Percentiles rank a stretch among this genome's conserved stretches.
phyloP scores from a whole-genome alignment of 805 yeast genomes.

The Pichia cabralensis region DNA sequence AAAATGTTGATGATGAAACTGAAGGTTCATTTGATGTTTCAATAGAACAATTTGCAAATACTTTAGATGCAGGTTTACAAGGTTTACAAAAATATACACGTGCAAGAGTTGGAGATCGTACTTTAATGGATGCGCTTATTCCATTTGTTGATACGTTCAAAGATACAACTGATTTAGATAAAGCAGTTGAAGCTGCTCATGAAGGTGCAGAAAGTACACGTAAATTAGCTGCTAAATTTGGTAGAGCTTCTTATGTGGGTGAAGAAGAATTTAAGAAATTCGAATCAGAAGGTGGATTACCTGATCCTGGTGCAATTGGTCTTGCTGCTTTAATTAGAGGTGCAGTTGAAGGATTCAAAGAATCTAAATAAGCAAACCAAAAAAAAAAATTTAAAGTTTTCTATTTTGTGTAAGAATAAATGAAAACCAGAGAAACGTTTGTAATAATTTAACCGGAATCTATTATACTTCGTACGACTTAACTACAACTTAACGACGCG shows the following conservation, averaged over 20 bases:
- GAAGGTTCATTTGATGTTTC: conserved; percentile 24
- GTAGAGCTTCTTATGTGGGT: conserved; percentile 85
- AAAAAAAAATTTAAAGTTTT: too few relatives aligned
- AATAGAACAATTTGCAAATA: conserved; percentile 31
- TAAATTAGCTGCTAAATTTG: conserved; percentile 72
- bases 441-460: too few relatives aligned
- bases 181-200: conserved; percentile 61
- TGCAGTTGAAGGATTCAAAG: conserved; percentile 19
- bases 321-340: conserved; percentile 34
- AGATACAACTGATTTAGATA: conserved; percentile 38
- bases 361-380: too few relatives aligned
- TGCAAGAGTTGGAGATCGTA: conserved; percentile 84
- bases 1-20: conserved; percentile 25
- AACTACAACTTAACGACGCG: too few relatives aligned
- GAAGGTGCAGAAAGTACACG: conserved; percentile 73
- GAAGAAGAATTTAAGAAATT: conserved; percentile 44
- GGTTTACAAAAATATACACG: conserved; percentile 78
- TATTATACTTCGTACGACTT: too few relatives aligned
- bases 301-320: conserved; percentile 95
- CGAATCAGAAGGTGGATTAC: conserved; percentile 58
- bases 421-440: too few relatives aligned
- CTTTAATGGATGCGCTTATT: conserved; percentile 78
- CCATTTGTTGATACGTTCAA: conserved; percentile 69
- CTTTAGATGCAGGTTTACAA: conserved; percentile 50
- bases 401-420: too few relatives aligned